Percentiles rank a stretch among this genome's conserved stretches.
Conservation (phyloP, 352 stramenopile genomes). For the Pythium utonaiense region DNA sequence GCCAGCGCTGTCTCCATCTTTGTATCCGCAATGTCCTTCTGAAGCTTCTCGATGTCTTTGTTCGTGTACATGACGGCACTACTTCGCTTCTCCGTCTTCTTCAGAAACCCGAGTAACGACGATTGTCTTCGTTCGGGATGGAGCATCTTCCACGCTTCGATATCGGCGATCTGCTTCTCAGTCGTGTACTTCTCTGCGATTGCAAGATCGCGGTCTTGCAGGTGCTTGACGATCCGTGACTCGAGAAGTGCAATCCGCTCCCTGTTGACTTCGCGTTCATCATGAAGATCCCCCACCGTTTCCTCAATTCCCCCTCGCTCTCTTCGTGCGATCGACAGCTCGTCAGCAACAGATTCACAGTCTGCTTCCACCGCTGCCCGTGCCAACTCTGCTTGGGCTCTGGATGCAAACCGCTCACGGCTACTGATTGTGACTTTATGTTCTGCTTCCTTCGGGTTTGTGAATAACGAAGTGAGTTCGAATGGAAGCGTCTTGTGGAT, state of each 20-base stretch:
- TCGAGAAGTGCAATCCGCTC: slow-evolving; percentile 60
- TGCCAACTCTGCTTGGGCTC: slow-evolving; percentile 21
- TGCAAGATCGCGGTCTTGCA: slow-evolving; percentile 65
- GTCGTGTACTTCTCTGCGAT: slow-evolving; percentile 73
- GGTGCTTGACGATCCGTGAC: slow-evolving; percentile 66
- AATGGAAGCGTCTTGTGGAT: slow-evolving; percentile 30
- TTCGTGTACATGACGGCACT: slow-evolving; percentile 24
- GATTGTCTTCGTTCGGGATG: slow-evolving; percentile 23
- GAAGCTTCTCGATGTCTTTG: slow-evolving; percentile 58
- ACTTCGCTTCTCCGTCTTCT: slow-evolving; percentile 5
- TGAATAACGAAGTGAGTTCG: slow-evolving; percentile 6
- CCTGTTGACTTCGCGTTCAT: slow-evolving; percentile 39
- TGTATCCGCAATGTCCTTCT: slow-evolving; percentile 62
- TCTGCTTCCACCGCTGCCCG: slow-evolving; percentile 46
- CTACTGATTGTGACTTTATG: neutral
- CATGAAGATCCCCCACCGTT: slow-evolving; percentile 34
- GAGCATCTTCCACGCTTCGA: slow-evolving; percentile 48
- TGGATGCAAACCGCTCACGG: neutral
- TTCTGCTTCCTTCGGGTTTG: neutral
- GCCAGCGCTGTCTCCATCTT: slow-evolving; percentile 56
- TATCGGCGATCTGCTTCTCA: slow-evolving; percentile 59
- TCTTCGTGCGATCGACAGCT: slow-evolving; percentile 42
- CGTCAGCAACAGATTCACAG: slow-evolving; percentile 41
- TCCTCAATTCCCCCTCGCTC: slow-evolving; percentile 44
- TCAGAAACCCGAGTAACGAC: slow-evolving; percentile 20